Base-by-base conservation (phyloP, 305 asterid genomes). In the Fraxinus nigra region DNA sequence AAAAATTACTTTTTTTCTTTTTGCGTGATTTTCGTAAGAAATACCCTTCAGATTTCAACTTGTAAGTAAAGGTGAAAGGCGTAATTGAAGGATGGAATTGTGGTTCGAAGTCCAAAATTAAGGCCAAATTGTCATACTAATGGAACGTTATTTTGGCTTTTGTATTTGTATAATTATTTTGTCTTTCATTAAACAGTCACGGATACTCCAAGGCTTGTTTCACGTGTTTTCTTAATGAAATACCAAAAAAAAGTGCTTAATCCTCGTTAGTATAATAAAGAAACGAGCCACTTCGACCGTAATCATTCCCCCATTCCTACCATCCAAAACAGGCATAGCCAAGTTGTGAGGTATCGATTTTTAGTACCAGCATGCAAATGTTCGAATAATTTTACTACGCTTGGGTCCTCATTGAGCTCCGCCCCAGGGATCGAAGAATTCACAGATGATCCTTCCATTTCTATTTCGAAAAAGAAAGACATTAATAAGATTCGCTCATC, bases 141-240 rank as follows among this genome's bases (percentile, higher is more conserved):
- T 40, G 35, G n/a, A 84, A 75, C 56, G 74, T n/a, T 77, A 85
- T 86, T 81, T 86, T 83, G 83, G 81, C 82, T 30, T 85, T 83
- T 83, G 48, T 73, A 61, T 51, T 84, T 51, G 72, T 69, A 18
- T 34, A 32, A 75, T 65, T 30, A 30, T 69, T 69, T 30, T 37
- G 81, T 35, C 75, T 84, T 84, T 13, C 40, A 61, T 28, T n/a
- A 54, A 59, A 77, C 32, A 2, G 14, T 88, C 87, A 88, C 88
- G 88, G 89, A 81, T 72, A 72, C 76, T 18, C 20, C 56, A 51
- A 73, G 33, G 72, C 46, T 61, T 33, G 38, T 80, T 75, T 82
- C 89, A 88, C 84, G 82, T 74, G 80, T 33, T 37, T 38, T 38
- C 34, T 18, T 5, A 2, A 43, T 43, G 59, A 7, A 75, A 11